Conservation (phyloP, 2,329 filamentous ascomycete species). For the Onygenales sp. region DNA sequence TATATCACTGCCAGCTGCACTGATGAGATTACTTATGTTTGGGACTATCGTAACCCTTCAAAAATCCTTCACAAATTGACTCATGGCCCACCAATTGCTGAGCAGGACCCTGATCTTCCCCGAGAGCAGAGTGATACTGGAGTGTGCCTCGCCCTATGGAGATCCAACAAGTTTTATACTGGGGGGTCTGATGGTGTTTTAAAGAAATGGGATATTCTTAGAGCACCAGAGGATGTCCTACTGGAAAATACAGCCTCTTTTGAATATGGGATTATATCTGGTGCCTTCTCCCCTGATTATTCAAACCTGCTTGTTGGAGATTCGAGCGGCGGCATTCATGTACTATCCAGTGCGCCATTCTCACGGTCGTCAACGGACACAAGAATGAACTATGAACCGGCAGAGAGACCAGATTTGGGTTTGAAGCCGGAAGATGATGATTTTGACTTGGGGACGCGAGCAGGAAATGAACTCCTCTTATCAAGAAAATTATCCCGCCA, state of each 20-base stretch:
- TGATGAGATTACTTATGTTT: constrained; percentile 50
- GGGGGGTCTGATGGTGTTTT: constrained; percentile 53
- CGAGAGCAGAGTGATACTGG: constrained; percentile 49
- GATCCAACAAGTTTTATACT: constrained; percentile 45
- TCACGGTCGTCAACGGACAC: constrained; percentile 11
- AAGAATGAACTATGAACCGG: constrained; percentile 18
- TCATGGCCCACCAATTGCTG: constrained; percentile 43
- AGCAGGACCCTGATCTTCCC: constrained; percentile 28
- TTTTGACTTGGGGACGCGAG: constrained; percentile 13
- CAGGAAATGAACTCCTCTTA: constrained; percentile 20
- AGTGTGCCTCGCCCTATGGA: constrained; percentile 49
- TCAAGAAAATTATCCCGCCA: constrained; percentile 26
- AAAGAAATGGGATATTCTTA: constrained; percentile 51
- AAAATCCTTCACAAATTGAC: constrained; percentile 39
- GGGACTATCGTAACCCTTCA: constrained; percentile 44
- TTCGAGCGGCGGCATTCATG: constrained; percentile 44
- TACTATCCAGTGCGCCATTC: constrained; percentile 34
- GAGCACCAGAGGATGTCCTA: constrained; percentile 41
- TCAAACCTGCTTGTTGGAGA: constrained; percentile 50
- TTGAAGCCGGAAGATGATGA: not conserved
- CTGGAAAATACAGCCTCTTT: constrained; percentile 42
- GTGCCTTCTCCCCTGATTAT: constrained; percentile 46
- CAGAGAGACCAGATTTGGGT: not conserved
- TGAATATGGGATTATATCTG: constrained; percentile 48
- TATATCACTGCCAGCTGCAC: constrained; percentile 52